A percentile compares a stretch with the other conserved stretches of the same genome.
Evolutionary conservation across 768 basidiomycete species (phyloP).

Genomic region (Leccinum subgranulosum): DNA sequence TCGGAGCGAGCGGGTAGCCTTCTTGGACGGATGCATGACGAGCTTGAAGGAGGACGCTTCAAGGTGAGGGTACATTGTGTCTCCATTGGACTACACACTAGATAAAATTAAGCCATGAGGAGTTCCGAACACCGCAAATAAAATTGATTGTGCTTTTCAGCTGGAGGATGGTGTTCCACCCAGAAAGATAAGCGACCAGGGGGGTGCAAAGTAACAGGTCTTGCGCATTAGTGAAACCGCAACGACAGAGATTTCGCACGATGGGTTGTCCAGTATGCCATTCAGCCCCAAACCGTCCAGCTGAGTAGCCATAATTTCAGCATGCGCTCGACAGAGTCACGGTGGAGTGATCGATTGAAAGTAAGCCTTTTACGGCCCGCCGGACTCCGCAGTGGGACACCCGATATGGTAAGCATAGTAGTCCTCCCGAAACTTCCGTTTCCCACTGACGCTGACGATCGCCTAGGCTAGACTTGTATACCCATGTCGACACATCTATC

Average conservation of each 20-base stretch:
- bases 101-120: slow-evolving; percentile 4
- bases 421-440: not conserved
- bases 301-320: not conserved
- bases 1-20: not conserved
- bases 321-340: not conserved
- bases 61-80: not conserved
- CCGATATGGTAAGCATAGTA: slow-evolving; percentile 24
- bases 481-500: slow-evolving; percentile 29
- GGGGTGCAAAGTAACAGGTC: not conserved
- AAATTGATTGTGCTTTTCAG: not conserved
- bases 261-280: not conserved
- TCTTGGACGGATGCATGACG: not conserved
- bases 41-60: not conserved
- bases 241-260: not conserved
- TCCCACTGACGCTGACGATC: not conserved
- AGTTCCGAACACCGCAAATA: not conserved
- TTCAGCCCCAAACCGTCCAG: not conserved
- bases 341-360: not conserved
- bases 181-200: slow-evolving; percentile 1
- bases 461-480: slow-evolving; percentile 11
- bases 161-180: not conserved
- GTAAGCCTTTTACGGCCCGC: not conserved
- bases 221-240: not conserved
- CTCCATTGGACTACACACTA: not conserved
- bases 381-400: not conserved